Base-by-base conservation (phyloP, 2,329 filamentous ascomycete species). In the Colletotrichum abscissum region DNA sequence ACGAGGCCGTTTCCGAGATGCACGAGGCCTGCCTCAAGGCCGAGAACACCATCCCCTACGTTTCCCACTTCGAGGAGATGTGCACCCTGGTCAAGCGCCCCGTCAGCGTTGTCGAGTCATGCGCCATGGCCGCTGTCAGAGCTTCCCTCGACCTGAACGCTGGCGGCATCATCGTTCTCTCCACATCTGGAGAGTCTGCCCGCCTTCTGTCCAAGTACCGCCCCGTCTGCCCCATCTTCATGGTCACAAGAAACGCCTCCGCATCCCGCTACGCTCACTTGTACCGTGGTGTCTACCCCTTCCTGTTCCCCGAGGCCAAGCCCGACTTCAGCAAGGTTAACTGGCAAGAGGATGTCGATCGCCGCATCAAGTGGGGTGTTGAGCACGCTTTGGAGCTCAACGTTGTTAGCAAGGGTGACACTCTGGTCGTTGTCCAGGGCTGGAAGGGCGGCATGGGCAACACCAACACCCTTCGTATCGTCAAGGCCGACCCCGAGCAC, bases 291-390 rank as follows among this genome's bases (percentile, higher is more conserved):
- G 96, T 99, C 75, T 99, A 98, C 83, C 97, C 97, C 72, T 99
- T 99, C 93, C 89, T 93, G 80, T 98, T 98, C 90, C 91, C 93
- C 67, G 94, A 98, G 88, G 86, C 88, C 79, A 98, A 98, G 92
- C 97, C 97, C 79, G 95, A 99, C 88, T 99, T 98, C 86, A 90
- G 89, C 83, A 91, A 93, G 85, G 91, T 93, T 80, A 95, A 97
- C 86, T 99, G 97, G 97, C 97, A 99, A 88, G 95, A 98, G 88
- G 96, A 99, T 85, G 97, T 99, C 79, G 97, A 99, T 87, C 92
- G 92, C 83, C 95, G 97, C 82, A 94, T 99, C 85, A 98, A 96
- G 90, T 99, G 96, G 95, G 97, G 94, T 83, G 94, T 99, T 83
- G 88, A 90, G 82, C 91, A 95, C 82, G 97, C 95, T 78, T 91